These are phyloP conservation scores for Laburnicola sp. DNA, from an alignment of 2,329 filamentous ascomycete genomes.

Conservation along the genomic window DNA sequence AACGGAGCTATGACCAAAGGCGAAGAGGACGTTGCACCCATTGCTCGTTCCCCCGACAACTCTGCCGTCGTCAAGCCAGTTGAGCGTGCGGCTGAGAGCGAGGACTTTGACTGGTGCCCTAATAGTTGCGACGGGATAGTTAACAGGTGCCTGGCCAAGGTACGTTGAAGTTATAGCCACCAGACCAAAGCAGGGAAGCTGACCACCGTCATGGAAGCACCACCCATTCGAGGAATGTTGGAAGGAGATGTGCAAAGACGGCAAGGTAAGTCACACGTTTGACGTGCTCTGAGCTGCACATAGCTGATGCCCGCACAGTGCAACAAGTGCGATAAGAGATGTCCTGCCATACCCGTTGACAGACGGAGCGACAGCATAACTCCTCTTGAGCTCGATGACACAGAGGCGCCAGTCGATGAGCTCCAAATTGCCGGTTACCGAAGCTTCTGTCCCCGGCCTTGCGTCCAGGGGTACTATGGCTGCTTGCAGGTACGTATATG, in stretches of 20 bases:
- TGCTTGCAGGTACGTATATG: not conserved
- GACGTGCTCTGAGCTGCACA: not conserved
- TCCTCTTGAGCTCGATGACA: not conserved
- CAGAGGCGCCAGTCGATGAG: not conserved
- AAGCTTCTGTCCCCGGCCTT: not conserved
- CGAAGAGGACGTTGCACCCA: no score
- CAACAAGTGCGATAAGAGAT: not conserved
- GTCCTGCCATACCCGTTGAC: not conserved
- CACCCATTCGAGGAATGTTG: not conserved
- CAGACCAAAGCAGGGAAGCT: not conserved
- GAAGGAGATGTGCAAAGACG: not conserved
- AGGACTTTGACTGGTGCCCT: not conserved
- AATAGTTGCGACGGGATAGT: not conserved
- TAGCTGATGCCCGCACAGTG: not conserved
- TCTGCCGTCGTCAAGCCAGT: no score
- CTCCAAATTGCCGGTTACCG: not conserved
- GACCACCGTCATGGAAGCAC: not conserved
- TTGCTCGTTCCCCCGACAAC: no score
- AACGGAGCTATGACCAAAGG: no score
- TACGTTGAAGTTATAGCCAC: not conserved
- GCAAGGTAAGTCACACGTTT: not conserved
- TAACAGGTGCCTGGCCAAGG: not conserved
- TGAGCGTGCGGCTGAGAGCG: no score
- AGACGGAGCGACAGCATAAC: not conserved
- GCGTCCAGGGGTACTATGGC: not conserved